These are phyloP conservation scores for Malassezia brasiliensis DNA, from an alignment of 1,284 basidiomycete species.

Conservation along the genomic window DNA sequence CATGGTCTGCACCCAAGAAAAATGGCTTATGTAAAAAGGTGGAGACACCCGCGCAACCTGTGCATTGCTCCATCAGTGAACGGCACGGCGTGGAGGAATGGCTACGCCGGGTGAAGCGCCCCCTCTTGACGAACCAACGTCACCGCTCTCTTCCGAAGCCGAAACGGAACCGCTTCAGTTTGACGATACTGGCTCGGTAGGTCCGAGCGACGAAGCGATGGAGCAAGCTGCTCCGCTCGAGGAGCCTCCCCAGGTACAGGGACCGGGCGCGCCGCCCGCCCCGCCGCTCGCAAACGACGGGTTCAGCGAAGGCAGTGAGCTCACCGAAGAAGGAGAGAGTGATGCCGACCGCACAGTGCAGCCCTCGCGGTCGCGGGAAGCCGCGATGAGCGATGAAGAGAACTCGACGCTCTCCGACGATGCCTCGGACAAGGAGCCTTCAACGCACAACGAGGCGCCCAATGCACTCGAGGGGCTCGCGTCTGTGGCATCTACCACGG, in stretches of 20 bases:
- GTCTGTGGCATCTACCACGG: constrained; percentile 26
- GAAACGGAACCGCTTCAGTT: constrained; percentile 42
- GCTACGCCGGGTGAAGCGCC: background rate
- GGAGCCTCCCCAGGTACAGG: background rate
- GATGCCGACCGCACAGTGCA: background rate
- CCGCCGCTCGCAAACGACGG: background rate
- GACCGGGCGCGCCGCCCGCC: background rate
- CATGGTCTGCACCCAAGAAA: background rate
- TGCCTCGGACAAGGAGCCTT: constrained; percentile 2
- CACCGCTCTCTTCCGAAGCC: constrained; percentile 27
- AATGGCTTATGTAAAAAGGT: background rate
- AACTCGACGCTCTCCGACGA: constrained; percentile 12
- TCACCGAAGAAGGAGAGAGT: background rate
- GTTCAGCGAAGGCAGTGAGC: constrained; percentile 3
- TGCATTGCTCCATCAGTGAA: background rate
- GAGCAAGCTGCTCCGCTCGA: background rate
- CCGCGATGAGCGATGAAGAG: background rate
- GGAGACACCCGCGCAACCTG: background rate
- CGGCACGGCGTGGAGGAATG: constrained; percentile 6
- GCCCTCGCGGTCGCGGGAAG: background rate
- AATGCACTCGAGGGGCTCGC: constrained; percentile 34
- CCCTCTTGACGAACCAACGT: background rate
- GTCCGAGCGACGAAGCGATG: background rate
- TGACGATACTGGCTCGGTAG: constrained; percentile 24
- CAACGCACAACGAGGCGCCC: background rate